Conservation (phyloP, 1,139 yeast genomes). For the Sugiyamaella xylanicola region DNA sequence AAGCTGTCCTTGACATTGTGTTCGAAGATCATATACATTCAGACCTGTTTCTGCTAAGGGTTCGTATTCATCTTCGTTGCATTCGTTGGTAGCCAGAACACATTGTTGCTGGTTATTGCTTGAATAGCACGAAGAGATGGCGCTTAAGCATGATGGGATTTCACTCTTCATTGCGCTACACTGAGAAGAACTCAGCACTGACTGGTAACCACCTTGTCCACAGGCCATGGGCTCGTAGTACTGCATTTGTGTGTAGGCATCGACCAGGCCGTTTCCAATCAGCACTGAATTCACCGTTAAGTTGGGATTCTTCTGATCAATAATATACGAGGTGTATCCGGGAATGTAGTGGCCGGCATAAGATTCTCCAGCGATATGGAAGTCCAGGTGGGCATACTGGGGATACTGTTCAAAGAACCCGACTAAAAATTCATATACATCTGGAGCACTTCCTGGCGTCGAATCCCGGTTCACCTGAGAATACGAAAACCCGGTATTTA, state of each 20-base stretch:
- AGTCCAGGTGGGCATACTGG: conserved; percentile 63
- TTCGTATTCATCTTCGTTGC: conserved; percentile 70
- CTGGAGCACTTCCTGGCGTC: conserved; percentile 81
- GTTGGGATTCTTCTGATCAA: conserved; percentile 71
- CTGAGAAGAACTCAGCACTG: background rate
- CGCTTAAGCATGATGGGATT: conserved; percentile 6
- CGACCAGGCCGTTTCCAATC: conserved; percentile 85
- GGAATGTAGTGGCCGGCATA: conserved; percentile 98
- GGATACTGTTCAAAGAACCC: conserved; percentile 92
- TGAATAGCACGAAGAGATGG: conserved; percentile 5
- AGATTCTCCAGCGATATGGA: conserved; percentile 97
- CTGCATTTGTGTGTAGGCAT: conserved; percentile 66
- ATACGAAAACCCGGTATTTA: conserved; percentile 65
- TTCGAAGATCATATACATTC: conserved; percentile 70
- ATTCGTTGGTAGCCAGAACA: conserved; percentile 7
- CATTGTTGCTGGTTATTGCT: conserved; percentile 3
- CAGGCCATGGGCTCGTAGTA: conserved; percentile 84
- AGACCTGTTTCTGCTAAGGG: conserved; percentile 62
- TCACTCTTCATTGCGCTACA: conserved; percentile 4
- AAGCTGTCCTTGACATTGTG: conserved; percentile 57
- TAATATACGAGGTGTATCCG: conserved; percentile 82
- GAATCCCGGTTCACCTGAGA: conserved; percentile 29
- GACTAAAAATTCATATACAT: conserved; percentile 87
- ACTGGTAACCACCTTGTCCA: conserved; percentile 63
- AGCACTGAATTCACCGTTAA: conserved; percentile 81